Conservation (phyloP, 441 rosid genomes). For the Populus hybrid region DNA sequence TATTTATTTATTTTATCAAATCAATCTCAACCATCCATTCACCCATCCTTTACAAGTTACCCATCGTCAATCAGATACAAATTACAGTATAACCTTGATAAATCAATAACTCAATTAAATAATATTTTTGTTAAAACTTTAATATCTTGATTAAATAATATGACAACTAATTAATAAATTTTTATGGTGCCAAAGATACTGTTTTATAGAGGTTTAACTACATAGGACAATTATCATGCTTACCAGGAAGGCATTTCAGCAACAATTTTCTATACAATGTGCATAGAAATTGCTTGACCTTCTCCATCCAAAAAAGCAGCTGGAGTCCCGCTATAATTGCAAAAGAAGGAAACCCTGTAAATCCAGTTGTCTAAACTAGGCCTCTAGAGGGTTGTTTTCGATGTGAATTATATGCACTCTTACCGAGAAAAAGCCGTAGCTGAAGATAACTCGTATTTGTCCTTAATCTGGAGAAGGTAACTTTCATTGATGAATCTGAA, state of each 20-base stretch:
- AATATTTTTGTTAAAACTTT: no score
- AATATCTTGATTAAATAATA: no score
- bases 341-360: background rate
- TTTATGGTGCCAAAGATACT: no score
- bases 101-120: no score
- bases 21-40: no score
- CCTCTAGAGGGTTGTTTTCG: background rate
- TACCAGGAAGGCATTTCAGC: background rate
- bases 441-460: slow-evolving; percentile 42
- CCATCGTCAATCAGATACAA: no score
- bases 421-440: slow-evolving; percentile 58
- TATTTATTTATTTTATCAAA: no score
- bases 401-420: slow-evolving; percentile 22
- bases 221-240: background rate
- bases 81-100: no score
- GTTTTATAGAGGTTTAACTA: no score
- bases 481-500: slow-evolving; percentile 40
- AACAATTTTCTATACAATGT: slow-evolving; percentile 19
- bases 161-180: no score
- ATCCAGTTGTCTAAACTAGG: background rate
- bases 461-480: slow-evolving; percentile 34
- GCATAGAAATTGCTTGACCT: slow-evolving; percentile 38
- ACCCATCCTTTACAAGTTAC: no score
- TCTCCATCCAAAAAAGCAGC: slow-evolving; percentile 46
- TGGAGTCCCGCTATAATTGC: slow-evolving; percentile 44